phyloP scores from a whole-genome alignment of 176 grass and related monocot genomes.

The Stipa capillata region DNA sequence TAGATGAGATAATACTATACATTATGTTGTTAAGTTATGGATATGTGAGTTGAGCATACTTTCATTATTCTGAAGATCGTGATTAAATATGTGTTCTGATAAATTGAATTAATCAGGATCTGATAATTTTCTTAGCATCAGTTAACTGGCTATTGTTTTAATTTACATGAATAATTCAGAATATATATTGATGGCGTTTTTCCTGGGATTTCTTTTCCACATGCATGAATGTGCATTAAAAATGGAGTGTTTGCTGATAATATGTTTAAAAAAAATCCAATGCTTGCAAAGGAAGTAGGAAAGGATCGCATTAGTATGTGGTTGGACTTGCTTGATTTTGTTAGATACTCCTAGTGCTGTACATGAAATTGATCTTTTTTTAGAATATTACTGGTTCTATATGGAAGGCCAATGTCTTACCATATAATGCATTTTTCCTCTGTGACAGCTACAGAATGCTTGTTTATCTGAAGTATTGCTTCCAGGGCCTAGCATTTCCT shows the following conservation, averaged over 20 bases:
- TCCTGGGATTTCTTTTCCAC: background rate
- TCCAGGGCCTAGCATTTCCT: conserved; percentile 95
- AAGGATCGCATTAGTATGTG: background rate
- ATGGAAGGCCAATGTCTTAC: conserved; percentile 24
- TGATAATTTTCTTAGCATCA: background rate
- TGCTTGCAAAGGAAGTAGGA: background rate
- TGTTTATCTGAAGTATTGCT: conserved; percentile 98
- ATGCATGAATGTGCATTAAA: background rate
- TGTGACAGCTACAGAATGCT: conserved; percentile 86
- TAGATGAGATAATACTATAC: background rate
- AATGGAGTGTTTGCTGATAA: background rate
- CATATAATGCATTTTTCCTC: conserved; percentile 15
- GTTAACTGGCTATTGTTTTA: background rate
- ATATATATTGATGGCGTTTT: background rate
- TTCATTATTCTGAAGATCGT: conserved; percentile 5
- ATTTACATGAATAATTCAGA: background rate
- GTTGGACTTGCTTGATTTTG: conserved; percentile 11
- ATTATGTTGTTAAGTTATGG: background rate
- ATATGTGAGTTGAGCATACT: background rate
- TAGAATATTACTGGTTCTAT: background rate
- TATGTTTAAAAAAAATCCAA: background rate
- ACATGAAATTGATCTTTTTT: conserved; percentile 8
- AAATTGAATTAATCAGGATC: conserved; percentile 1
- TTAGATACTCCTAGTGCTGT: conserved; percentile 16
- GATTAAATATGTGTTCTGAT: background rate